Evolutionary conservation across 2,329 filamentous ascomycete genomes (phyloP), one percentile per base, ranked within the genome.

Genomic region (Hymenoscyphus linearis): DNA sequence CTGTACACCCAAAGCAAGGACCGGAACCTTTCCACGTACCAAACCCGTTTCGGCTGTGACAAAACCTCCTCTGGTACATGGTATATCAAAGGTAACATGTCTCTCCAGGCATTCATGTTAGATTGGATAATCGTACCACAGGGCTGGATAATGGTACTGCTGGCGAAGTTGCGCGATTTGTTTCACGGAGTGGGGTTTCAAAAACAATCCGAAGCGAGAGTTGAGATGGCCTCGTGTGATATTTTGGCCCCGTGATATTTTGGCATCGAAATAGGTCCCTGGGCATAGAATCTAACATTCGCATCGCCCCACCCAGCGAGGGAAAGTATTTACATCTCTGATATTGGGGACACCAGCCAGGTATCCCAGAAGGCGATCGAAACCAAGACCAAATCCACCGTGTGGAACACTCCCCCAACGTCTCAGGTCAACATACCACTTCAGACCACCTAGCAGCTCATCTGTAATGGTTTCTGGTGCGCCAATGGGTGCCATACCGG

Each of bases 351-450:
- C 80, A 4, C 86, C 86, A 22, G 83, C 79, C 58, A 91, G 74
- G 75, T 89, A 90, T 60, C 82, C 82, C 65, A 90, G 66, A 58
- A 90, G 77, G 55, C 88, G 79, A 74, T 91, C 88, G 70, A 90
- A 89, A 1, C 88, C 88, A 50, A 90, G 71, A 2, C 88, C 88
- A 73, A 89, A 91, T 0, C 88, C 88, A 36, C 87, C 88, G 70
- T 90, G 87, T 50, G 86, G 86, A 40, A 87, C 85, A 68, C 83
- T 87, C 34, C 87, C 87, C 77, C 86, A 91, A 60, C 82, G 80
- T 65, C 88, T 80, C 59, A 91, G 76, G 69, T 91, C 88, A 36
- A 85, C 75, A 72, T 90, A 91, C 88, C 88, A 90, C 66, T 85
- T 80, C 56, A 90, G 71, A 62, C 76, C 74, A n/a, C 77, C 77